These are phyloP conservation scores for Yarrowia yakushimensis DNA, from an alignment of 805 yeast genomes.

Conservation along the genomic window DNA sequence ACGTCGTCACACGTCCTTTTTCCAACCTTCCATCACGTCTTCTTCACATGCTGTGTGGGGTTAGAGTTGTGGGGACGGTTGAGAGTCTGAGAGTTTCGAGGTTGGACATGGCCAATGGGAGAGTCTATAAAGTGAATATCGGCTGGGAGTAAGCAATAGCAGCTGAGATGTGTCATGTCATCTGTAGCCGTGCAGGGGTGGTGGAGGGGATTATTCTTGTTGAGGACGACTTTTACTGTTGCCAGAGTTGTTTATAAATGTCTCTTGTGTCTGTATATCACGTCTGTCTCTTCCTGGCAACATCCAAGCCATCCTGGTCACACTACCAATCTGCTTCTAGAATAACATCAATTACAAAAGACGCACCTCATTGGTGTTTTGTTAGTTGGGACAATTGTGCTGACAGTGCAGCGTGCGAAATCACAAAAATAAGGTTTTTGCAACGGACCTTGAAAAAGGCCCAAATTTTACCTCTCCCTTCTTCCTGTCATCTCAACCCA, in stretches of 20 bases:
- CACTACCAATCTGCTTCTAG: background rate
- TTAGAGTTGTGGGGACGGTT: constrained; percentile 11
- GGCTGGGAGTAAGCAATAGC: background rate
- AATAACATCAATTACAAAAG: background rate
- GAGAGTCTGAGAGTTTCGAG: background rate
- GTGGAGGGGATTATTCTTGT: too few species aligned
- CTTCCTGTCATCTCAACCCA: background rate
- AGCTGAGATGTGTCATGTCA: background rate
- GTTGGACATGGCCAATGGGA: background rate
- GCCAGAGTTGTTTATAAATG: too few species aligned
- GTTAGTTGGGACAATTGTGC: background rate
- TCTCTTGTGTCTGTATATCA: too few species aligned
- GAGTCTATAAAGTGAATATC: background rate
- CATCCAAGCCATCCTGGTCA: too few species aligned
- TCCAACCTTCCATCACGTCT: too few species aligned
- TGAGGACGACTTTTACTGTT: too few species aligned
- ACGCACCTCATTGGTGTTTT: background rate
- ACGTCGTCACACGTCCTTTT: too few species aligned
- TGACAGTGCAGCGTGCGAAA: background rate
- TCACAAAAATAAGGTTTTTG: constrained; percentile 1
- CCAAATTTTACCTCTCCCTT: constrained; percentile 2
- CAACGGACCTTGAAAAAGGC: background rate
- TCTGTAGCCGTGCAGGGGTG: background rate
- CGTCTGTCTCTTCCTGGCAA: too few species aligned
- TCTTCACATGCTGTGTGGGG: constrained; percentile 18